Evolutionary conservation across 176 grass and related monocot species (phyloP).

Genomic region (Oryza officinalis): DNA sequence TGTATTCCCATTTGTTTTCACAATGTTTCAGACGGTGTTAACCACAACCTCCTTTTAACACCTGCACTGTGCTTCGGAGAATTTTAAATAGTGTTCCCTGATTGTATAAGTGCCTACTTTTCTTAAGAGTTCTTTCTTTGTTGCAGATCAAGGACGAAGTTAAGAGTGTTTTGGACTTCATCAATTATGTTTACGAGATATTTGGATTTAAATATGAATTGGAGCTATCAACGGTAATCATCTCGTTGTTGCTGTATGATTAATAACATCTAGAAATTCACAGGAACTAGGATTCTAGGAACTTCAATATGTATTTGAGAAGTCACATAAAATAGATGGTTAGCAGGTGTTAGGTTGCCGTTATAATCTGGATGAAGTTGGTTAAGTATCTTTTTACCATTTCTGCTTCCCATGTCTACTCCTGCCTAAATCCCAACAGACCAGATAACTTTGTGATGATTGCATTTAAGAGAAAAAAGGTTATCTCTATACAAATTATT

Average conservation of each 20-base stretch:
- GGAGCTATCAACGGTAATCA: slow-evolving; percentile 90
- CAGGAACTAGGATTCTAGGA: slow-evolving; percentile 1
- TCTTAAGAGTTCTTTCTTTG: slow-evolving; percentile 30
- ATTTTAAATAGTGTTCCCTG: not conserved
- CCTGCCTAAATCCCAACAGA: not conserved
- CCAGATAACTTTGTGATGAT: not conserved
- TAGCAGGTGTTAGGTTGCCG: not conserved
- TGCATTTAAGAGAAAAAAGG: not conserved
- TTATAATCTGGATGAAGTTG: not conserved
- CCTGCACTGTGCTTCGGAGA: not conserved
- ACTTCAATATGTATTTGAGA: slow-evolving; percentile 1
- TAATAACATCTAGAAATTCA: slow-evolving; percentile 11
- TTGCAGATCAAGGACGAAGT: slow-evolving; percentile 94
- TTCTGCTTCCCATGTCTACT: not conserved
- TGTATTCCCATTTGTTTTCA: not conserved
- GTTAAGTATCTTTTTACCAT: not conserved
- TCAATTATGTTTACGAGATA: slow-evolving; percentile 82
- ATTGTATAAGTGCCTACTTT: not conserved
- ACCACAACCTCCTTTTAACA: not conserved
- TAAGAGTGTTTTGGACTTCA: slow-evolving; percentile 77
- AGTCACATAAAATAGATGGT: slow-evolving; percentile 7
- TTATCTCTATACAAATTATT: not conserved
- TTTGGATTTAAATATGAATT: slow-evolving; percentile 96
- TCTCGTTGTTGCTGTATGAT: slow-evolving; percentile 33
- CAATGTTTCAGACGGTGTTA: not conserved